Percentiles rank a stretch among this genome's conserved stretches.
phyloP scores from a whole-genome alignment of 2,329 filamentous ascomycete genomes.

The Penicillium sp. region DNA sequence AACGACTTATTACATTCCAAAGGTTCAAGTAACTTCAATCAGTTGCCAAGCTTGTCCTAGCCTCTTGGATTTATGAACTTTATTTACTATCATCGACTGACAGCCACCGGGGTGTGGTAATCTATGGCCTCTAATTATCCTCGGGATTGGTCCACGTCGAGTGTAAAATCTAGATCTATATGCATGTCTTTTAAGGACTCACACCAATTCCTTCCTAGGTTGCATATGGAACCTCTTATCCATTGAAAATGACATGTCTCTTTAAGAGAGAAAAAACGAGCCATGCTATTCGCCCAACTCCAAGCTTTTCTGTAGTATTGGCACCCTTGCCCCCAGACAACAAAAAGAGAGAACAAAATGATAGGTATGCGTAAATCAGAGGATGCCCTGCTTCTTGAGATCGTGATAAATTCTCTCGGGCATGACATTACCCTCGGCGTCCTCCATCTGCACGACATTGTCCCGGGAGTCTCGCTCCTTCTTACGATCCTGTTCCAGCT shows the following conservation, averaged over 20 bases:
- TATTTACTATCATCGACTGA: too few species aligned
- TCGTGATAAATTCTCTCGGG: constrained; percentile 98
- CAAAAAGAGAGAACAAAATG: not conserved
- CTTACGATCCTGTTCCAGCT: constrained; percentile 84
- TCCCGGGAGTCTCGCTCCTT: constrained; percentile 73
- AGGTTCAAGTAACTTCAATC: too few species aligned
- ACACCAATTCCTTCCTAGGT: not conserved
- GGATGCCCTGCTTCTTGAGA: constrained; percentile 84
- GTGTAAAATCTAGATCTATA: not conserved
- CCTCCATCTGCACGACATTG: constrained; percentile 96
- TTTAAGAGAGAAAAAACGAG: not conserved
- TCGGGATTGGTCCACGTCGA: not conserved
- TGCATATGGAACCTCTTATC: not conserved
- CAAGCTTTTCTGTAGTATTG: constrained; percentile 26
- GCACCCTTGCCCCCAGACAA: not conserved
- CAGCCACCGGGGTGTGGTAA: too few species aligned
- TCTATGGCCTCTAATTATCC: not conserved
- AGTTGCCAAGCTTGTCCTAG: too few species aligned
- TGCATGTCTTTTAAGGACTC: not conserved
- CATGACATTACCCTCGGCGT: constrained; percentile 97
- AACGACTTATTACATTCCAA: too few species aligned
- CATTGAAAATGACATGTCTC: not conserved
- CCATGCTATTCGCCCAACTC: constrained; percentile 29
- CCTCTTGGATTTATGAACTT: too few species aligned
- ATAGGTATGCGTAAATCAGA: constrained; percentile 50